Conservation (phyloP, 2,329 filamentous ascomycete genomes). For the Penicillium sp. region DNA sequence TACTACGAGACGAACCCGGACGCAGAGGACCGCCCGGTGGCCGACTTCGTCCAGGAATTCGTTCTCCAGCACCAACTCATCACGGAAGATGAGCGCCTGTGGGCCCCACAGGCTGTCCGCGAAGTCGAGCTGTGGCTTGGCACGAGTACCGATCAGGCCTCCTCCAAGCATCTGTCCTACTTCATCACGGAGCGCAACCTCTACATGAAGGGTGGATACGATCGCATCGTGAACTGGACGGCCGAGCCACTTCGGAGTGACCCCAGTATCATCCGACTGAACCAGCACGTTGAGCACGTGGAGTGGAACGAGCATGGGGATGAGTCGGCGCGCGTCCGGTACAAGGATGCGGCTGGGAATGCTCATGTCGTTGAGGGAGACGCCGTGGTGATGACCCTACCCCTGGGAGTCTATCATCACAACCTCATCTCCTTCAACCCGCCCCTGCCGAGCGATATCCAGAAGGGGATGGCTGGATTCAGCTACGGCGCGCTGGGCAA, state of each 20-base stretch:
- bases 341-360: constrained; percentile 22
- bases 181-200: constrained; percentile 47
- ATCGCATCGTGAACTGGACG: constrained; percentile 44
- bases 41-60: constrained; percentile 43
- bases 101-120: constrained; percentile 46
- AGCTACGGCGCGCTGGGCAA: constrained; percentile 46
- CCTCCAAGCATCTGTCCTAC: constrained; percentile 44
- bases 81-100: constrained; percentile 42
- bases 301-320: constrained; percentile 34
- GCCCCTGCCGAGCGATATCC: constrained; percentile 37
- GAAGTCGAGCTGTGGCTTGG: constrained; percentile 48
- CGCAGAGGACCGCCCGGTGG: constrained; percentile 41
- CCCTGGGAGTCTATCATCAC: constrained; percentile 41
- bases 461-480: constrained; percentile 37
- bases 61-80: constrained; percentile 43
- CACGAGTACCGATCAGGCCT: constrained; percentile 43
- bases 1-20: constrained; percentile 43
- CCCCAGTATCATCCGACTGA: constrained; percentile 38
- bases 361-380: constrained; percentile 34
- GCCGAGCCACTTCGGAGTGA: constrained; percentile 36
- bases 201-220: constrained; percentile 49
- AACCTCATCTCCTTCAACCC: constrained; percentile 43
- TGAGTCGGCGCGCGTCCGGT: constrained; percentile 9
- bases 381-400: constrained; percentile 42
- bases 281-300: constrained; percentile 41